Evolutionary conservation across 1,284 basidiomycete genomes (phyloP).

Genomic region (Trichosporon asahii): DNA sequence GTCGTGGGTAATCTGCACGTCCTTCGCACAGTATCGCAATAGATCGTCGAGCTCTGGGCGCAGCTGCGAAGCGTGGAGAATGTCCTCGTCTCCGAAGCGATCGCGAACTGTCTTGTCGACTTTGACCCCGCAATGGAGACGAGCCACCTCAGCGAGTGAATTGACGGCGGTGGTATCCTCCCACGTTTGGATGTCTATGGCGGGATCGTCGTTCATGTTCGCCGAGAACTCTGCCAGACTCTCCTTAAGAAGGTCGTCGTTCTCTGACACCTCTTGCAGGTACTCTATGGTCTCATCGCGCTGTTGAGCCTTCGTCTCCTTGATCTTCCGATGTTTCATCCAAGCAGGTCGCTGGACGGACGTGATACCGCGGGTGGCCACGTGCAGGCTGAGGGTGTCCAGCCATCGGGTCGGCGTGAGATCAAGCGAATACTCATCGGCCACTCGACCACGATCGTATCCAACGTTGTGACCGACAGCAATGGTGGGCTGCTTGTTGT

Average conservation of each 20-base stretch:
- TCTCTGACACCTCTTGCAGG: slow-evolving; percentile 54
- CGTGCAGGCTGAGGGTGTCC: slow-evolving; percentile 93
- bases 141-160: slow-evolving; percentile 86
- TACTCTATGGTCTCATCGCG: slow-evolving; percentile 43
- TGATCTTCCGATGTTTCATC: slow-evolving; percentile 67
- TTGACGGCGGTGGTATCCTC: slow-evolving; percentile 90
- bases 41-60: slow-evolving; percentile 67
- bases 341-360: slow-evolving; percentile 92
- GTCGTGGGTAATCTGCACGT: slow-evolving; percentile 79
- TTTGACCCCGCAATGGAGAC: slow-evolving; percentile 77
- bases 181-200: slow-evolving; percentile 57
- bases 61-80: slow-evolving; percentile 58
- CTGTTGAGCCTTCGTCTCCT: slow-evolving; percentile 47
- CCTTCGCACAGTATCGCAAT: slow-evolving; percentile 81
- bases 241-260: slow-evolving; percentile 51
- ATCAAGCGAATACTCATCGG: slow-evolving; percentile 76
- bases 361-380: slow-evolving; percentile 90
- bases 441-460: slow-evolving; percentile 81
- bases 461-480: slow-evolving; percentile 94
- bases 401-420: slow-evolving; percentile 76
- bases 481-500: slow-evolving; percentile 57
- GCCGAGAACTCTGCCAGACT: slow-evolving; percentile 39
- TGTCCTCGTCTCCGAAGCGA: slow-evolving; percentile 60
- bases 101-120: slow-evolving; percentile 77
- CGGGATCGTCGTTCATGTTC: slow-evolving; percentile 37